These are phyloP conservation scores for Pisolithus albus DNA, from an alignment of 768 basidiomycete genomes.

Conservation along the genomic window DNA sequence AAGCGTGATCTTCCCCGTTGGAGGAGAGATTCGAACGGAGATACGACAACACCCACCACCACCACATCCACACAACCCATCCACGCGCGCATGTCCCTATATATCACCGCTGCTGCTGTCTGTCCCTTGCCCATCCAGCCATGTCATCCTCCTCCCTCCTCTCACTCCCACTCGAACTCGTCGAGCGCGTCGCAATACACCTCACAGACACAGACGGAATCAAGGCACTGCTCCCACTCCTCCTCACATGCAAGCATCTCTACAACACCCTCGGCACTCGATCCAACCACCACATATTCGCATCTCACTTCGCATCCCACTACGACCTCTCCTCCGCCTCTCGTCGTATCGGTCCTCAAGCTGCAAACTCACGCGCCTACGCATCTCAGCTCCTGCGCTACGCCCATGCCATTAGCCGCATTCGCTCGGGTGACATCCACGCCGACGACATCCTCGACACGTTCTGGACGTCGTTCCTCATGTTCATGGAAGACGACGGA, in stretches of 20 bases:
- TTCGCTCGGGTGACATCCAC: constrained; percentile 29
- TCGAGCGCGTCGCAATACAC: constrained; percentile 48
- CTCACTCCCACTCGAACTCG: constrained; percentile 36
- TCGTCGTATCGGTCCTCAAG: constrained; percentile 43
- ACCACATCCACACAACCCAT: no score
- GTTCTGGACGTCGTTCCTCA: constrained; percentile 45
- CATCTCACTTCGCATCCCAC: constrained; percentile 45
- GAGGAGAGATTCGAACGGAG: no score
- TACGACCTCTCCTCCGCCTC: constrained; percentile 50
- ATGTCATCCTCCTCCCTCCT: neutral
- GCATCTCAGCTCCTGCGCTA: constrained; percentile 35
- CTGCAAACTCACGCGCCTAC: constrained; percentile 32
- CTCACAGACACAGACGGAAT: constrained; percentile 17
- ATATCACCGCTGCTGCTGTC: no score
- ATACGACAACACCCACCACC: no score
- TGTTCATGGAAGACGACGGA: constrained; percentile 65
- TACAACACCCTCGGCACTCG: constrained; percentile 27
- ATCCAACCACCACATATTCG: constrained; percentile 35
- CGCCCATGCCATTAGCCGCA: constrained; percentile 24
- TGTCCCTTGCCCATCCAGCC: neutral
- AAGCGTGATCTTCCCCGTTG: no score
- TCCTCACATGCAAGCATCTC: constrained; percentile 37
- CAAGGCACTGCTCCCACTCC: constrained; percentile 39
- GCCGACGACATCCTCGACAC: constrained; percentile 25
- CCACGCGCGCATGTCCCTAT: no score